A percentile compares a stretch with the other conserved stretches of the same genome.
Conservation (phyloP, 1,284 basidiomycete genomes). For the Cerrena zonata region DNA sequence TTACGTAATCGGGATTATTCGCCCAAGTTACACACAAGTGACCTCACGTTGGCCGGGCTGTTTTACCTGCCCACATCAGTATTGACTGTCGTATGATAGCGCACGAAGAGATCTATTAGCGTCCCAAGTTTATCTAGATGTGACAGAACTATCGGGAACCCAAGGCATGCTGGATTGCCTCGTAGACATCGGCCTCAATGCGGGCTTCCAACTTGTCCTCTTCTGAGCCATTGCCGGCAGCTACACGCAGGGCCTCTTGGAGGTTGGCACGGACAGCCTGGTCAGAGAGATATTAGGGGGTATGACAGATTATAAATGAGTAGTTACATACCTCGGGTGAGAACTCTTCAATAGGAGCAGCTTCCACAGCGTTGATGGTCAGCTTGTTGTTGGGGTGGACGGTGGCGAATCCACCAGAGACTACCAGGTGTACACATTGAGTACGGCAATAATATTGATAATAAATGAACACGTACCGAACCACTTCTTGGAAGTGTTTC, state of each 20-base stretch:
- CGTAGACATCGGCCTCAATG: slow-evolving; percentile 94
- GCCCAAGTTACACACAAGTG: too few relatives aligned
- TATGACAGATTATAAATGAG: neutral
- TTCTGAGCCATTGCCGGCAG: slow-evolving; percentile 79
- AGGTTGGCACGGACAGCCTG: slow-evolving; percentile 88
- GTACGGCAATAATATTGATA: slow-evolving; percentile 2
- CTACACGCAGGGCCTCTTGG: slow-evolving; percentile 82
- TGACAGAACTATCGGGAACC: slow-evolving; percentile 51
- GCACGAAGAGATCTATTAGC: too few relatives aligned
- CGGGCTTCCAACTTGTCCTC: slow-evolving; percentile 91
- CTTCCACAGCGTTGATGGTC: slow-evolving; percentile 96
- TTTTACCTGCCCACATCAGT: too few relatives aligned
- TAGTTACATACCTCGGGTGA: slow-evolving; percentile 65
- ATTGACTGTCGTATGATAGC: too few relatives aligned
- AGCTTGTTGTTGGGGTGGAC: slow-evolving; percentile 96
- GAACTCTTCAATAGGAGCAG: slow-evolving; percentile 87
- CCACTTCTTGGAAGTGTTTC: slow-evolving; percentile 82
- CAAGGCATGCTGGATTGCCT: slow-evolving; percentile 86
- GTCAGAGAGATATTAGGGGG: neutral
- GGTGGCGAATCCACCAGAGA: slow-evolving; percentile 94
- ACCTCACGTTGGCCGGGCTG: too few relatives aligned
- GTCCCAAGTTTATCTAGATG: too few relatives aligned
- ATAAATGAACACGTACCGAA: slow-evolving; percentile 64
- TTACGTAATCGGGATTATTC: too few relatives aligned
- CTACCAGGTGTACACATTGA: slow-evolving; percentile 38